Percentiles rank a stretch among this genome's conserved stretches.
Conservation (phyloP, 2,329 filamentous ascomycete species). For the Ambrosiella beaveri region DNA sequence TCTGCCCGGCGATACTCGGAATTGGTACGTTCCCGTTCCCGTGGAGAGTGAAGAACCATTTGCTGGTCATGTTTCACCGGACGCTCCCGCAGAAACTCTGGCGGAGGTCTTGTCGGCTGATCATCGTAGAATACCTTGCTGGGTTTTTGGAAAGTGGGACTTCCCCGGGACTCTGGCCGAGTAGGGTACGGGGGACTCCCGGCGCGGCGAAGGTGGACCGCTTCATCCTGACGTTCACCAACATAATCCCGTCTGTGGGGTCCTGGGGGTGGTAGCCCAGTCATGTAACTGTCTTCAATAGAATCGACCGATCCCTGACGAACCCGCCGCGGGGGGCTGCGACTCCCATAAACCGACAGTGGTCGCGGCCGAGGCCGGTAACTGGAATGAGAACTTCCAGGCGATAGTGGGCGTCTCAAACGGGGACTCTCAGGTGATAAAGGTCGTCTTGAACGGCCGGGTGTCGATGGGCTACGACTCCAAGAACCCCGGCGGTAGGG, state of each 20-base stretch:
- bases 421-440: too few species aligned
- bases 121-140: slow-evolving; percentile 9
- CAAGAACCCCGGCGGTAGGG: too few species aligned
- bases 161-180: slow-evolving; percentile 2
- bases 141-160: slow-evolving; percentile 3
- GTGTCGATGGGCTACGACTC: not conserved
- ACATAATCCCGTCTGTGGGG: slow-evolving; percentile 5
- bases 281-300: slow-evolving; percentile 2
- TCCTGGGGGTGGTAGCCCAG: not conserved
- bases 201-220: not conserved
- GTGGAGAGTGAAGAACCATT: slow-evolving; percentile 6
- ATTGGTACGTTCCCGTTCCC: not conserved
- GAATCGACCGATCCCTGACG: slow-evolving; percentile 10
- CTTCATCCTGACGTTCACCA: slow-evolving; percentile 6
- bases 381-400: not conserved
- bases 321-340: not conserved
- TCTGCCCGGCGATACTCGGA: not conserved
- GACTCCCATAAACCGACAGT: not conserved
- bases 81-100: not conserved
- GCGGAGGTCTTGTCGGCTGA: slow-evolving; percentile 2
- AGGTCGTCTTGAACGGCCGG: not conserved
- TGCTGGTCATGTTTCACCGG: slow-evolving; percentile 1
- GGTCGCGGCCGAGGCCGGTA: not conserved
- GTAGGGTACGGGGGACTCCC: slow-evolving; percentile 1
- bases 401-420: not conserved